These are phyloP conservation scores for Madurella mycetomatis DNA, from an alignment of 2,329 filamentous ascomycete species.

Conservation along the genomic window DNA sequence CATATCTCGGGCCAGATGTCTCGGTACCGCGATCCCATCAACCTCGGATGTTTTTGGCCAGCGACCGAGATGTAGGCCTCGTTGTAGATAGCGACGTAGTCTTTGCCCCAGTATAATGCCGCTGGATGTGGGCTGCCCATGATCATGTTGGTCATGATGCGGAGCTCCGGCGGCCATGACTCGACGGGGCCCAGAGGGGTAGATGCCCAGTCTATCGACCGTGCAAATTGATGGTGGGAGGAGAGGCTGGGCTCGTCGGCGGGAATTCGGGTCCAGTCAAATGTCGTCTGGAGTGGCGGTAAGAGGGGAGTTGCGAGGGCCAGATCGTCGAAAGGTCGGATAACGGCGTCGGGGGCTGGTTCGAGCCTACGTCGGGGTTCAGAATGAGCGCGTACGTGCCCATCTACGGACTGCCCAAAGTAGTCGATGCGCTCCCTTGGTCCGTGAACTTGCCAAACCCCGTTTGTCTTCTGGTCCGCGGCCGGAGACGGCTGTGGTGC, in stretches of 20 bases:
- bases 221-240: conserved; percentile 67
- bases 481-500: conserved; percentile 35
- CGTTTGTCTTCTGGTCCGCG: conserved; percentile 34
- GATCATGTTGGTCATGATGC: conserved; percentile 75
- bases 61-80: conserved; percentile 67
- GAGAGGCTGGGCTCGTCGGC: conserved; percentile 56
- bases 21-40: conserved; percentile 70
- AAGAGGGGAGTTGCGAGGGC: conserved; percentile 29
- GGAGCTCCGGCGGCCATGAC: conserved; percentile 64
- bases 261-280: conserved; percentile 77
- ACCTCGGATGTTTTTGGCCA: conserved; percentile 67
- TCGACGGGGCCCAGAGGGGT: conserved; percentile 74
- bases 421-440: conserved; percentile 33
- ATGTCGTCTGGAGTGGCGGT: conserved; percentile 47
- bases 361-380: conserved; percentile 25
- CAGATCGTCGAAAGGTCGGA: conserved; percentile 24
- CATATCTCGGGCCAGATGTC: conserved; percentile 72
- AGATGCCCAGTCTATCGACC: conserved; percentile 66
- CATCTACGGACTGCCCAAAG: conserved; percentile 35
- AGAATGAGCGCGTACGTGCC: conserved; percentile 22
- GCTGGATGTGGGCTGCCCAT: conserved; percentile 74
- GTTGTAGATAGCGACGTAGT: conserved; percentile 68
- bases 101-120: conserved; percentile 74
- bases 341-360: conserved; percentile 21
- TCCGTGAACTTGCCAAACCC: conserved; percentile 34